Percentiles rank a stretch among this genome's conserved stretches.
Evolutionary conservation across 495 filamentous ascomycete genomes (phyloP).

Genomic region (Tuber aestivum): DNA sequence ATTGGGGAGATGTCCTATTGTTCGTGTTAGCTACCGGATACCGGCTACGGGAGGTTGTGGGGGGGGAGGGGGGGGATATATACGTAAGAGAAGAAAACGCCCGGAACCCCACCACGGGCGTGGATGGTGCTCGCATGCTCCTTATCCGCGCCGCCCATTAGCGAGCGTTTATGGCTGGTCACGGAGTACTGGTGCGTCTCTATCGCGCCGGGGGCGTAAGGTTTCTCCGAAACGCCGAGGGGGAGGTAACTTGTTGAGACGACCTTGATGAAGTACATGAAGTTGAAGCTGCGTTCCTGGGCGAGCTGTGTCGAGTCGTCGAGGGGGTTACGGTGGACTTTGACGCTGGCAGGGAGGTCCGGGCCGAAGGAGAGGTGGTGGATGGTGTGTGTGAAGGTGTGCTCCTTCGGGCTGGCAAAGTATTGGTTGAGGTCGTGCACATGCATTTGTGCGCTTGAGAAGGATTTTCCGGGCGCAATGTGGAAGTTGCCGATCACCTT

Average conservation of each 20-base stretch:
- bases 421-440: constrained; percentile 96
- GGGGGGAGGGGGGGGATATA: constrained; percentile 40
- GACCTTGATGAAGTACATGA: constrained; percentile 99
- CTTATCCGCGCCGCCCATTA: constrained; percentile 72
- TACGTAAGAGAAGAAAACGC: constrained; percentile 96
- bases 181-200: constrained; percentile 98
- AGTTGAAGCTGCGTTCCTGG: constrained; percentile 79
- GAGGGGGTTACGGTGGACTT: constrained; percentile 63
- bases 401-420: constrained; percentile 61
- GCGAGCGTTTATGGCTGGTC: constrained; percentile 84
- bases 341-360: constrained; percentile 63
- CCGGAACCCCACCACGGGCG: constrained; percentile 83
- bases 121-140: constrained; percentile 84
- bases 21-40: neutral
- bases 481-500: constrained; percentile 99
- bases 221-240: constrained; percentile 47
- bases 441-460: constrained; percentile 91
- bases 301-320: constrained; percentile 73
- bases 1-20: constrained; percentile 91
- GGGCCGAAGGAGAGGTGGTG: constrained; percentile 90
- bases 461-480: constrained; percentile 88
- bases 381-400: constrained; percentile 86
- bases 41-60: neutral
- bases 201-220: constrained; percentile 52
- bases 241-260: constrained; percentile 92